phyloP scores from a whole-genome alignment of 345 rosid genomes.

The Euphorbia lathyris region DNA sequence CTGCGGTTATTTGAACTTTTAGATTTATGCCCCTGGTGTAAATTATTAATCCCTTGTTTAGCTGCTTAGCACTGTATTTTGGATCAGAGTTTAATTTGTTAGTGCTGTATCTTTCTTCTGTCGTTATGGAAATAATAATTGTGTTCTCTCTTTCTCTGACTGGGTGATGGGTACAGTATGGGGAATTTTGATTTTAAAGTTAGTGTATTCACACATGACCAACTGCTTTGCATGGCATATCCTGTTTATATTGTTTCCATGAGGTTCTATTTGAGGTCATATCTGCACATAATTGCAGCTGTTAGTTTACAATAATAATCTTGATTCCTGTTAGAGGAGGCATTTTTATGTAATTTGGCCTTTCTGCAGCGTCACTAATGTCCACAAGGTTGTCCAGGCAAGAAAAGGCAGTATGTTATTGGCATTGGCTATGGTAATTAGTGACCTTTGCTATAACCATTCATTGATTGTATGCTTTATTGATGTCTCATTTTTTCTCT shows the following conservation, averaged over 20 bases:
- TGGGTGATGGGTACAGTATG: not conserved
- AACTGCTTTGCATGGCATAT: not conserved
- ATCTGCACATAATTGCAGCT: not conserved
- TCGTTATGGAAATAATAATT: not conserved
- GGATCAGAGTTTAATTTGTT: not conserved
- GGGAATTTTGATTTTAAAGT: not conserved
- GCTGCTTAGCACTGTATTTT: not conserved
- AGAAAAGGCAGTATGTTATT: slow-evolving; percentile 84
- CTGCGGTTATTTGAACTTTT: not conserved
- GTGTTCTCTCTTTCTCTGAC: not conserved
- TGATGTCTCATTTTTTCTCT: slow-evolving; percentile 13
- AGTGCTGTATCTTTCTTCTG: not conserved
- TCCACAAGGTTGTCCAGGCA: slow-evolving; percentile 71
- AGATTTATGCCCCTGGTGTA: not conserved
- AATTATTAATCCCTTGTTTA: not conserved
- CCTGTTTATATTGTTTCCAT: not conserved
- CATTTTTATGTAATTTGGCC: not conserved
- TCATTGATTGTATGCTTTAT: slow-evolving; percentile 7
- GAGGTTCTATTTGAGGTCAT: not conserved
- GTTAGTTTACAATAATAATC: slow-evolving; percentile 13
- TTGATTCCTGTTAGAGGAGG: slow-evolving; percentile 5
- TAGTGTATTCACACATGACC: not conserved
- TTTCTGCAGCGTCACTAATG: slow-evolving; percentile 60
- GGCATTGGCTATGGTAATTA: slow-evolving; percentile 87
- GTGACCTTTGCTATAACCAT: slow-evolving; percentile 6